Evolutionary conservation across 2,329 filamentous ascomycete species (phyloP).

Genomic region (Exophiala sideris): DNA sequence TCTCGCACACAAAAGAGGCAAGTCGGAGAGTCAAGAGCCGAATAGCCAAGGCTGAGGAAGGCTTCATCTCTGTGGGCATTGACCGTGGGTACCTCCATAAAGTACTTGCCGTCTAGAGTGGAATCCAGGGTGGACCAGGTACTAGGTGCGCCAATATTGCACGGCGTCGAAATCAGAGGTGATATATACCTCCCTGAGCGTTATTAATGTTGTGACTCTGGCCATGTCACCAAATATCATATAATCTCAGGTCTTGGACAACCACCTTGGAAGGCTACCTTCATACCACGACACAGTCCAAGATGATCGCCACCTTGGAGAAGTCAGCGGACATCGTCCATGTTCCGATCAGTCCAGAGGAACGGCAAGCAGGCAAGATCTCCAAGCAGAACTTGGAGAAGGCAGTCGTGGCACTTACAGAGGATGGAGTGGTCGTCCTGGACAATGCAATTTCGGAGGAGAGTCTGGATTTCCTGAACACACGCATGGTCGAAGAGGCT

Average conservation of each 20-base stretch:
- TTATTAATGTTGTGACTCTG: not conserved
- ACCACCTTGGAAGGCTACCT: not conserved
- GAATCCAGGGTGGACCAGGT: not conserved
- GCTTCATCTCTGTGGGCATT: not conserved
- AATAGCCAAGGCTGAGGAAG: not conserved
- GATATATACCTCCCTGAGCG: constrained; percentile 10
- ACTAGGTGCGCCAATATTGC: not conserved
- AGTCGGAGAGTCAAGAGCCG: not conserved
- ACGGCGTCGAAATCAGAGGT: not conserved
- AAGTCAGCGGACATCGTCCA: not conserved
- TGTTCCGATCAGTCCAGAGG: constrained; percentile 5
- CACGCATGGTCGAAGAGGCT: constrained; percentile 52
- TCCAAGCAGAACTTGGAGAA: constrained; percentile 9
- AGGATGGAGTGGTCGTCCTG: constrained; percentile 38
- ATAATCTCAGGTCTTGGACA: not conserved
- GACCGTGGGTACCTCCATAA: not conserved
- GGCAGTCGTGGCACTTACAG: constrained; percentile 7
- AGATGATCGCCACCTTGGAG: constrained; percentile 2
- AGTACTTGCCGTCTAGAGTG: not conserved
- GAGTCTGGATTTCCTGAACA: constrained; percentile 46
- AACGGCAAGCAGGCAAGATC: constrained; percentile 2
- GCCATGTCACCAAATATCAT: not conserved
- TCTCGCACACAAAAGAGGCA: not conserved
- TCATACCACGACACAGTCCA: not conserved
- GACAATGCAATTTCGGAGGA: constrained; percentile 16